Percentiles rank a stretch among this genome's conserved stretches.
phyloP scores from a whole-genome alignment of 495 filamentous ascomycete species.

The Penicillium robsamsonii region DNA sequence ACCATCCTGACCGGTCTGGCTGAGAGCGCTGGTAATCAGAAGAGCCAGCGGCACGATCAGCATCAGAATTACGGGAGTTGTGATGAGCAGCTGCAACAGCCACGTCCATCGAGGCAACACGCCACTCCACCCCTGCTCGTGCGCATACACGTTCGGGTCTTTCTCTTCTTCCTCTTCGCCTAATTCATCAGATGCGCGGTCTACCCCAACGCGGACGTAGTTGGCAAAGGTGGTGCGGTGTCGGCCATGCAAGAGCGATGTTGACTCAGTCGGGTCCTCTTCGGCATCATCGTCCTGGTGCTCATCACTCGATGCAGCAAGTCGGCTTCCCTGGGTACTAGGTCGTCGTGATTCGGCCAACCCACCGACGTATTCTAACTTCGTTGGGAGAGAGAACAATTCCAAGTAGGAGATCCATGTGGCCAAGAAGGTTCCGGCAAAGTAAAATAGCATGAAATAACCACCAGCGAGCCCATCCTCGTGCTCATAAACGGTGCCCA shows the following conservation, averaged over 20 bases:
- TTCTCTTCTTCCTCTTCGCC: conserved; percentile 34
- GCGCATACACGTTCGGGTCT: conserved; percentile 58
- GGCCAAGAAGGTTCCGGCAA: conserved; percentile 70
- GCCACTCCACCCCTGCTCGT: conserved; percentile 83
- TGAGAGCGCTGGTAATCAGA: conserved; percentile 65
- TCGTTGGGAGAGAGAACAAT: conserved; percentile 72
- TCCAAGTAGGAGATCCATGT: conserved; percentile 73
- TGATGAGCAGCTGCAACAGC: conserved; percentile 79
- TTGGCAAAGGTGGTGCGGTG: conserved; percentile 72
- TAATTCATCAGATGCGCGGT: conserved; percentile 32
- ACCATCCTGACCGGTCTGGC: conserved; percentile 81
- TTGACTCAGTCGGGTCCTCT: conserved; percentile 69
- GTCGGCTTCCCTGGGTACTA: conserved; percentile 45
- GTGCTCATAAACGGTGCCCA: conserved; percentile 70
- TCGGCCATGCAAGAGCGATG: conserved; percentile 66
- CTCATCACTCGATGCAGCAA: conserved; percentile 33
- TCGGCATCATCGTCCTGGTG: conserved; percentile 46
- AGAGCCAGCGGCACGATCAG: conserved; percentile 72
- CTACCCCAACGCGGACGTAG: conserved; percentile 49
- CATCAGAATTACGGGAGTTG: conserved; percentile 73
- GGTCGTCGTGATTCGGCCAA: conserved; percentile 34
- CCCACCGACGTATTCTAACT: conserved; percentile 56
- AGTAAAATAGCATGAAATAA: conserved; percentile 82
- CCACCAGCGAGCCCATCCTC: conserved; percentile 67
- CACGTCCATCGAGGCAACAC: conserved; percentile 78